Conservation (phyloP, 2,329 filamentous ascomycete species). For the Shiraia sp. region DNA sequence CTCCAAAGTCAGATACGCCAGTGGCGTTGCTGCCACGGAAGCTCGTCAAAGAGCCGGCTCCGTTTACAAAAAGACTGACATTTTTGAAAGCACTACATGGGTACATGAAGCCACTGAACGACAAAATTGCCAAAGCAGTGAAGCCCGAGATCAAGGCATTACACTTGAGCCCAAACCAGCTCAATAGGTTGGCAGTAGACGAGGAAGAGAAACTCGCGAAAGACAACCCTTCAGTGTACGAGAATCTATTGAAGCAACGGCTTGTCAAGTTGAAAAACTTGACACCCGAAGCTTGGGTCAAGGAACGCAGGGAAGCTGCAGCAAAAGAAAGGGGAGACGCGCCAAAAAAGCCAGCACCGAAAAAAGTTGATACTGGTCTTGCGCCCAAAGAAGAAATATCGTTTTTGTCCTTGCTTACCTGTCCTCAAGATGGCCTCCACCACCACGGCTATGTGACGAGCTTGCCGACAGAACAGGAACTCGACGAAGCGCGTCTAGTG, state of each 20-base stretch:
- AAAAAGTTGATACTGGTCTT: slow-evolving; percentile 70
- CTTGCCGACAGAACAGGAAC: slow-evolving; percentile 67
- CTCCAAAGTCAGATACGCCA: slow-evolving; percentile 47
- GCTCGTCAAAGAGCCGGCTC: slow-evolving; percentile 56
- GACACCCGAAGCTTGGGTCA: slow-evolving; percentile 71
- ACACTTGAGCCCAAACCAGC: slow-evolving; percentile 64
- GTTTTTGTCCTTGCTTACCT: slow-evolving; percentile 56
- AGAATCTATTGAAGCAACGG: slow-evolving; percentile 80
- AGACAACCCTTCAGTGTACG: slow-evolving; percentile 72
- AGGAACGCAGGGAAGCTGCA: slow-evolving; percentile 53
- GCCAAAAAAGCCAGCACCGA: slow-evolving; percentile 49
- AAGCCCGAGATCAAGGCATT: slow-evolving; percentile 58
- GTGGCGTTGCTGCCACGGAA: slow-evolving; percentile 67
- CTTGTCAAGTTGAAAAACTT: slow-evolving; percentile 79
- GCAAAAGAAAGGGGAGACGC: slow-evolving; percentile 29
- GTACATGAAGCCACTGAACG: slow-evolving; percentile 69
- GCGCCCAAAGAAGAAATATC: slow-evolving; percentile 64
- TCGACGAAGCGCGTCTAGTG: slow-evolving; percentile 67
- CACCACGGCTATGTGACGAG: slow-evolving; percentile 74
- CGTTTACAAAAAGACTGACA: slow-evolving; percentile 36
- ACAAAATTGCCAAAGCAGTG: slow-evolving; percentile 59
- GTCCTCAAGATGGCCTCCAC: slow-evolving; percentile 66
- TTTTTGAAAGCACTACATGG: slow-evolving; percentile 65
- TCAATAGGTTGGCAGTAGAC: slow-evolving; percentile 71
- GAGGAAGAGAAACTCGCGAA: slow-evolving; percentile 77